Evolutionary conservation across 1,139 yeast genomes (phyloP).

Genomic region (Saccharomycopsis phalli): DNA sequence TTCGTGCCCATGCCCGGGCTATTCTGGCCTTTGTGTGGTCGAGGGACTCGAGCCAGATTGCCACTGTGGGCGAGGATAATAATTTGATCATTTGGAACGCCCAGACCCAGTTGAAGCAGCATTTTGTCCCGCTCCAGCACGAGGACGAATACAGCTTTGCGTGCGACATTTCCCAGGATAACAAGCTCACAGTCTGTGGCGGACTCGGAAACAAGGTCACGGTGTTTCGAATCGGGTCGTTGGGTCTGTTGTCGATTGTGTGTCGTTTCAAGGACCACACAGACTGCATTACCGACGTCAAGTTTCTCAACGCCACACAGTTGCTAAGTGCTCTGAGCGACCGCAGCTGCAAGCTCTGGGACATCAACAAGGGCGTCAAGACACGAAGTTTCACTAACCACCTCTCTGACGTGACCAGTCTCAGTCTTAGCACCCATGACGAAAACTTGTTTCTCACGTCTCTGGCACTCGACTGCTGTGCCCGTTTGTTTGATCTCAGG

Average conservation of each 20-base stretch:
- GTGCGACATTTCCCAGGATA: conserved; percentile 65
- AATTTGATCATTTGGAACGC: conserved; percentile 81
- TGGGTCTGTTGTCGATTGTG: conserved; percentile 19
- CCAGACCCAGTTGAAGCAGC: conserved; percentile 58
- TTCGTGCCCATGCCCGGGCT: conserved; percentile 72
- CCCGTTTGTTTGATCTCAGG: conserved; percentile 15
- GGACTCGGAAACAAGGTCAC: conserved; percentile 79
- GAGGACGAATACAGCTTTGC: conserved; percentile 71
- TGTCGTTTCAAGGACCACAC: conserved; percentile 50
- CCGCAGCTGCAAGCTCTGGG: conserved; percentile 77
- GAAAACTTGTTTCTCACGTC: conserved; percentile 21
- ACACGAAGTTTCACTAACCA: conserved; percentile 61
- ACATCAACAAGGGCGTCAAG: conserved; percentile 49
- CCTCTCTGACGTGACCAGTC: conserved; percentile 66
- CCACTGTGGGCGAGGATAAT: conserved; percentile 85
- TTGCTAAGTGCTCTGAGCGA: conserved; percentile 76
- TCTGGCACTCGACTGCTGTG: conserved; percentile 11
- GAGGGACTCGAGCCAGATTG: conserved; percentile 44
- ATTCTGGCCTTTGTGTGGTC: conserved; percentile 66
- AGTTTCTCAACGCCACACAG: conserved; percentile 48
- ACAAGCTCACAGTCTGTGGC: conserved; percentile 62
- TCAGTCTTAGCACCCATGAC: conserved; percentile 27
- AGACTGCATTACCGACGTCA: conserved; percentile 73
- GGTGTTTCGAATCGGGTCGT: conserved; percentile 40
- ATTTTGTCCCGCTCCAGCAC: conserved; percentile 44